Percentiles rank a stretch among this genome's conserved stretches.
These are phyloP conservation scores for Talaromyces sp. DNA, from an alignment of 2,329 filamentous ascomycete species.

Conservation along the genomic window DNA sequence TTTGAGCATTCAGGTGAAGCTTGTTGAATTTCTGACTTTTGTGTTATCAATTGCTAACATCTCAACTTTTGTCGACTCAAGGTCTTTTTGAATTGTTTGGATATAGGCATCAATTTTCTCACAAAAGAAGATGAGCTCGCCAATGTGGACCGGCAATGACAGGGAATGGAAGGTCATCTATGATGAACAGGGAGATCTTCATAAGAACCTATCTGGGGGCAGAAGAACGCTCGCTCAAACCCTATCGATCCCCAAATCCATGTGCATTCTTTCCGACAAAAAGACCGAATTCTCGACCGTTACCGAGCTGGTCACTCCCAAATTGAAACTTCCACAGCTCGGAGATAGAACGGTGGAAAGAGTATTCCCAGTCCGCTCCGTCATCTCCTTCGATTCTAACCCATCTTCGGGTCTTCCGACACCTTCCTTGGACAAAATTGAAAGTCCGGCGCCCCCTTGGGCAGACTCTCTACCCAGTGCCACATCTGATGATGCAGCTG, in stretches of 20 bases:
- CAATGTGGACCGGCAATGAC: background rate
- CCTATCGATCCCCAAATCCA: slow-evolving; percentile 21
- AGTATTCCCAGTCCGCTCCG: slow-evolving; percentile 79
- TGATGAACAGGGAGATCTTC: slow-evolving; percentile 8
- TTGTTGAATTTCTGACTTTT: too few species aligned
- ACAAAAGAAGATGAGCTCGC: background rate
- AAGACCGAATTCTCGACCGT: slow-evolving; percentile 19
- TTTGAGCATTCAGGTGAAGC: too few species aligned
- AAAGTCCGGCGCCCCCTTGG: slow-evolving; percentile 22
- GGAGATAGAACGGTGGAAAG: slow-evolving; percentile 54
- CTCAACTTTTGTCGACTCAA: too few species aligned
- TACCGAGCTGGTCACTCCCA: slow-evolving; percentile 16
- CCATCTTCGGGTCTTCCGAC: slow-evolving; percentile 28
- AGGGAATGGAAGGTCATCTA: slow-evolving; percentile 20
- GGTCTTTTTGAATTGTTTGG: background rate
- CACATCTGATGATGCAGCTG: slow-evolving; percentile 1
- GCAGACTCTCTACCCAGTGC: slow-evolving; percentile 12
- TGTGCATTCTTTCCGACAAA: slow-evolving; percentile 25
- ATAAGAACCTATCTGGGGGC: background rate
- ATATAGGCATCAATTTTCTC: too few species aligned
- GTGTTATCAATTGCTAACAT: too few species aligned
- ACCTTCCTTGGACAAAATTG: slow-evolving; percentile 27
- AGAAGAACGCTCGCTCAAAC: slow-evolving; percentile 11
- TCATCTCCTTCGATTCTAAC: slow-evolving; percentile 68
- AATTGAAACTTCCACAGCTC: slow-evolving; percentile 29